These are phyloP conservation scores for Coemansia brasiliensis DNA, from an alignment of 192 early-diverging fungal species.

Conservation along the genomic window DNA sequence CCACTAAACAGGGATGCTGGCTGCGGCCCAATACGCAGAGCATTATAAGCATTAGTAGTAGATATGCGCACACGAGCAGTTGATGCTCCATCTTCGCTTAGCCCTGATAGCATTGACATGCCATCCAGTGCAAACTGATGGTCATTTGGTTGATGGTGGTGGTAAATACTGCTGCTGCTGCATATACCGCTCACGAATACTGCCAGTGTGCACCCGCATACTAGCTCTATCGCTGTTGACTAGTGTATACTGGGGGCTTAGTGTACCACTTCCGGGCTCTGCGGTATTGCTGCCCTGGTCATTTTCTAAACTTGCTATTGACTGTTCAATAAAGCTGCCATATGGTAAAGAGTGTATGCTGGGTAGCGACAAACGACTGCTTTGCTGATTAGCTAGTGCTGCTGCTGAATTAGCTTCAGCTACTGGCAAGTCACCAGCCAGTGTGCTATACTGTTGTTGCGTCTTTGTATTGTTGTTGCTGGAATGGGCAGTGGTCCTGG, in stretches of 20 bases:
- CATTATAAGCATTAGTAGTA: constrained; percentile 44
- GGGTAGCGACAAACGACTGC: too few relatives aligned
- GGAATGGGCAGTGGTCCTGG: too few relatives aligned
- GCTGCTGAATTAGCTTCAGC: too few relatives aligned
- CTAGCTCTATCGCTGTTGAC: constrained; percentile 53
- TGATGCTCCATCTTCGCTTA: constrained; percentile 47
- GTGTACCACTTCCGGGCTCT: constrained; percentile 46
- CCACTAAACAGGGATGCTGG: constrained; percentile 19
- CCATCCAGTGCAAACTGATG: constrained; percentile 9
- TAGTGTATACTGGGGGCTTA: constrained; percentile 47
- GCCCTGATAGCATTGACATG: constrained; percentile 34
- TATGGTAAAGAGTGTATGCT: too few relatives aligned
- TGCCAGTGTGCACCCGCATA: constrained; percentile 49
- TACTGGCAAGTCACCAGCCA: too few relatives aligned
- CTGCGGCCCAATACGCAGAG: constrained; percentile 29
- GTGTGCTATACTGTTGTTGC: too few relatives aligned
- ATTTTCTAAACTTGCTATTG: too few relatives aligned
- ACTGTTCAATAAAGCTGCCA: too few relatives aligned
- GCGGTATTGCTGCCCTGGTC: constrained; percentile 15
- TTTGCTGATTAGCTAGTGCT: too few relatives aligned
- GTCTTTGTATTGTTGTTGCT: too few relatives aligned
- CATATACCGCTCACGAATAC: constrained; percentile 48
- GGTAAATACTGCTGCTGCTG: constrained; percentile 14
- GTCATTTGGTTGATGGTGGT: background rate
- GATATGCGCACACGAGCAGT: constrained; percentile 47